Percentiles rank a stretch among this genome's conserved stretches.
These are phyloP conservation scores for Vitis vinifera DNA, from an alignment of 164 flowering plant genomes.

Conservation along the genomic window DNA sequence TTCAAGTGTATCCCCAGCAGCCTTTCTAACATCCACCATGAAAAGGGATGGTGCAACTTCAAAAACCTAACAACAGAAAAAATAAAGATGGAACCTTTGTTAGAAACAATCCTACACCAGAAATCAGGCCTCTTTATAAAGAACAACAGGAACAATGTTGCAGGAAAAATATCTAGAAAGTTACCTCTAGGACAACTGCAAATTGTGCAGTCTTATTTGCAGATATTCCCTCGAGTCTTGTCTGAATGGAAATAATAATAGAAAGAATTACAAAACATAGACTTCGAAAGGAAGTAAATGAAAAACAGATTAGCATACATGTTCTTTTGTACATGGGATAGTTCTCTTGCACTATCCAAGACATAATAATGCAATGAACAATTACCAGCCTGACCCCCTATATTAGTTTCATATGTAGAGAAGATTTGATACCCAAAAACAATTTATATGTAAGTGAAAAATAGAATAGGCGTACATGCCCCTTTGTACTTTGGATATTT, in stretches of 20 bases:
- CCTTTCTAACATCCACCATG: slow-evolving; percentile 97
- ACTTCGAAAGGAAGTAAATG: neutral
- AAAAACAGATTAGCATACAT: neutral
- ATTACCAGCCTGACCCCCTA: no score
- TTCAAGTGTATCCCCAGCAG: slow-evolving; percentile 94
- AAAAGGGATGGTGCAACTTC: slow-evolving; percentile 94
- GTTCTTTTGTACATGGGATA: neutral
- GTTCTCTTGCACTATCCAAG: neutral
- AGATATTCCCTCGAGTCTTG: slow-evolving; percentile 85
- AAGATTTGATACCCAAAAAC: no score
- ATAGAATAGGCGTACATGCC: no score
- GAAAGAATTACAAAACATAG: neutral
- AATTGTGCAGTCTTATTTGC: slow-evolving; percentile 66
- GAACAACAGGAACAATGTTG: neutral
- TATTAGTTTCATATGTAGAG: no score
- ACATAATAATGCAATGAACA: no score
- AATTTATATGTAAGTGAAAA: no score
- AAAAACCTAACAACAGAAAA: slow-evolving; percentile 46
- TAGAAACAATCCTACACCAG: neutral
- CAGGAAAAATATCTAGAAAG: neutral
- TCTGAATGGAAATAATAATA: slow-evolving; percentile 37
- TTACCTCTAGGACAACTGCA: slow-evolving; percentile 92
- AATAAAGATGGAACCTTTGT: neutral
- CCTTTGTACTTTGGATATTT: no score
- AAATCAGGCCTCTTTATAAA: neutral